Evolutionary conservation across 2,329 filamentous ascomycete species (phyloP), one percentile per base, ranked within the genome.

Genomic region (Diplodia mutila): DNA sequence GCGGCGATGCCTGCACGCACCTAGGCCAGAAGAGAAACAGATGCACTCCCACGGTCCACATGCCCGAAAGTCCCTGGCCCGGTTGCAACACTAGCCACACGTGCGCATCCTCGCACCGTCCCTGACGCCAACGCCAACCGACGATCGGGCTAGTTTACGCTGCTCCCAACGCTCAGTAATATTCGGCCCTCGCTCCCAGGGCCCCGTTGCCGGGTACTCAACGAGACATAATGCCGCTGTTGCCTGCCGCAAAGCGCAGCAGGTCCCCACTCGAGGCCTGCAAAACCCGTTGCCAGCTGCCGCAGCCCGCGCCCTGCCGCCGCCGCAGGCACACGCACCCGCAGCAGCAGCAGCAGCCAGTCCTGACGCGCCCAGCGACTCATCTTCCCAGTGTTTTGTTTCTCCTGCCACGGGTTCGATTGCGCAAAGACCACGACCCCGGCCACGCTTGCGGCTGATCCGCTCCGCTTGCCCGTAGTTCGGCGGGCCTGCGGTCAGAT

Each of bases 401-500:
- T 65, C 63, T 65, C n/a, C 37, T 51, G 63, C 37, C 51, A 11
- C 23, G 37, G 34, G 18, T 23, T 59, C 23, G 42, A 63, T 63
- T 63, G 59, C 59, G 59, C 46, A 63, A 51, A 51, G 42, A 51
- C 59, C 59, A 51, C 27, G 42, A 6, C 23, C 42, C 57, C 42
- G 21, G 42, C 23, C 52, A 37, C 51, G 63, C 63, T 55, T 65
- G 63, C 52, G 64, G 64, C 52, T 66, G 52, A 66, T 57, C 64
- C 63, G 53, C 63, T 65, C 63, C 63, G 63, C 42, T 27, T 54
- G 52, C 63, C 63, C 63, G 63, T 66, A 42, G 51, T 29, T 42
- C 57, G 57, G 57, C 57, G 57, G 57, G 39, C 57, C 57, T 61
- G 57, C 42, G 59, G 59, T 63, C 59, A 51, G 59, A 63, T 63